These are phyloP conservation scores for Rubus idaeus DNA, from an alignment of 306 rosid species.

Conservation along the genomic window DNA sequence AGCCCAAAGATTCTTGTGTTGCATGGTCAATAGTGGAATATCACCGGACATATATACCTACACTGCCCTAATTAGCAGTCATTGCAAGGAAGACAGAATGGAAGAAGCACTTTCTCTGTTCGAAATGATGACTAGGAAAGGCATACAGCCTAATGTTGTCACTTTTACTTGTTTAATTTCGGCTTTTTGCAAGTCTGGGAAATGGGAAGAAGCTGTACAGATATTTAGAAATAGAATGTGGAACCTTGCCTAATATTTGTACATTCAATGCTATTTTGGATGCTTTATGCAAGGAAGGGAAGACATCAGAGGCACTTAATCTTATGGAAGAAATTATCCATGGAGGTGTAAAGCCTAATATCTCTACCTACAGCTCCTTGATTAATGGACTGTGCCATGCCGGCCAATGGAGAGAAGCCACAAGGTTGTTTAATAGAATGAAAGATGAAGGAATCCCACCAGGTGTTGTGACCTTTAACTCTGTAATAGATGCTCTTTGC, in stretches of 20 bases:
- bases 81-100: not conserved
- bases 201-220: no score
- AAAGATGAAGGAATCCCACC: no score
- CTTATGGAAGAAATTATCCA: not conserved
- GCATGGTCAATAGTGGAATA: not conserved
- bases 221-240: no score
- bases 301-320: constrained; percentile 4
- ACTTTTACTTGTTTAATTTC: no score
- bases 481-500: constrained; percentile 5
- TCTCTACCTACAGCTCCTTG: no score
- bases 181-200: no score
- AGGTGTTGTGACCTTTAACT: no score
- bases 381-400: no score
- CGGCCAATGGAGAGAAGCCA: not conserved
- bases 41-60: not conserved
- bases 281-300: constrained; percentile 38
- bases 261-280: constrained; percentile 24
- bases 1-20: not conserved
- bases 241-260: not conserved
- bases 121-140: no score
- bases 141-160: no score
- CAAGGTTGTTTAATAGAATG: constrained; percentile 8
- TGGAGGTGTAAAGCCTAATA: no score
- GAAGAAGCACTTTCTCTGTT: no score
- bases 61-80: not conserved